Base-by-base conservation (phyloP, 805 yeast genomes). In the Kodamaea sagamina region DNA sequence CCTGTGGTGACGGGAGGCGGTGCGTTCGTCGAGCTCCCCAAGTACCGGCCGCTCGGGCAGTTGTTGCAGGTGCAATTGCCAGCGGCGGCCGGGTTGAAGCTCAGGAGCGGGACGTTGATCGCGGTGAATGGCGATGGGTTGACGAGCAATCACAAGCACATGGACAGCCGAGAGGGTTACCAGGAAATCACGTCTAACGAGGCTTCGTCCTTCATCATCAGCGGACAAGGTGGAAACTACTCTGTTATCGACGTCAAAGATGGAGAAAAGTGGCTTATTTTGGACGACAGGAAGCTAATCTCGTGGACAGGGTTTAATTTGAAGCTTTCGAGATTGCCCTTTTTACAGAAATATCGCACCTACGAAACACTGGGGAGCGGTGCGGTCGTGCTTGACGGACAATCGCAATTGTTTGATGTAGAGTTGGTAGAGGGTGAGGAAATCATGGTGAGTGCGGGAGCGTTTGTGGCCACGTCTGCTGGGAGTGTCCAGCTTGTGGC, bases 231-330 rank as follows among this genome's bases (percentile, higher is more conserved):
- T 47, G 61, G 22, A 16, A 63, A 63, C 43, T 74, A 68, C 46
- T 55, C 71, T 3, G 61, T 74, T 9, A 49, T 75, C 2, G 58
- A 64, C 4, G 56, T 69, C 13, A 17, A 32, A 11, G 37, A 22
- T 4, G 50, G 65, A 4, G 59, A 64, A 19, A 64, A 62, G 39
- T 77, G 82, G 82, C 52, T 52, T 5, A 57, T 75, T 12, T 48
- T 66, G 15, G 65, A 60, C 24, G 63, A 64, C 36, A 58, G 62
- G 10, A 58, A 58, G 41, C 46, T 76, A 8, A 59, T 75, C 9
- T 77, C 79, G 4, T 76, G 80, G 80, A 60, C 74, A 0, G 81
- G 78, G 0, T 67, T 61, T 38, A 54, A 60, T 36, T 48, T 72
- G 15, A 48, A 59, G 22, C 39, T 65, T 24, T 25, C 36, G 22